These are phyloP conservation scores for Bolboschoenoplectus hybrid DNA, from an alignment of 202 grass and related monocot genomes.

Conservation along the genomic window DNA sequence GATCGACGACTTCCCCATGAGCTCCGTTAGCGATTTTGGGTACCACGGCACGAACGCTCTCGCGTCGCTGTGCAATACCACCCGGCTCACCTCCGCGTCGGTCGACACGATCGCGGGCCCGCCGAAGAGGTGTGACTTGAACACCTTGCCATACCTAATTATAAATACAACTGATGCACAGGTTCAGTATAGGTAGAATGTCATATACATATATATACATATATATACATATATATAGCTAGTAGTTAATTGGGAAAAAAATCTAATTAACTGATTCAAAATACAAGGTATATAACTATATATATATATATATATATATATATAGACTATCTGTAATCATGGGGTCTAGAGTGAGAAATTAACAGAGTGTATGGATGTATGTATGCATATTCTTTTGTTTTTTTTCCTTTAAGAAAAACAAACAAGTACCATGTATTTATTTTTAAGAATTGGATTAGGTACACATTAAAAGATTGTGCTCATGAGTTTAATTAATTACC, in stretches of 20 bases:
- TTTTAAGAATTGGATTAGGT: slow-evolving; percentile 2
- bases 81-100: slow-evolving; percentile 81
- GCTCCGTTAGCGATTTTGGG: slow-evolving; percentile 82
- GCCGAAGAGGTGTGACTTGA: slow-evolving; percentile 91
- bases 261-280: neutral
- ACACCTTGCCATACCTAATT: slow-evolving; percentile 84
- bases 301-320: neutral
- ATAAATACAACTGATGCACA: slow-evolving; percentile 28
- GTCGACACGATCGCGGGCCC: slow-evolving; percentile 71
- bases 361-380: slow-evolving; percentile 9
- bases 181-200: slow-evolving; percentile 8
- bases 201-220: too few species aligned
- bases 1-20: slow-evolving; percentile 99
- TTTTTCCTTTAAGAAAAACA: neutral
- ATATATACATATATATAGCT: neutral
- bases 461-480: slow-evolving; percentile 27
- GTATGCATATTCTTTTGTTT: neutral
- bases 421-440: slow-evolving; percentile 3
- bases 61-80: slow-evolving; percentile 81
- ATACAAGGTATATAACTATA: neutral
- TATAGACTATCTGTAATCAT: slow-evolving; percentile 15
- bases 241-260: neutral
- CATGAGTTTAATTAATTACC: neutral
- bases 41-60: slow-evolving; percentile 87
- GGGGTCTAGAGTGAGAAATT: neutral